These are phyloP conservation scores for Ephemerocybe angulata DNA, from an alignment of 768 basidiomycete species.

Conservation along the genomic window DNA sequence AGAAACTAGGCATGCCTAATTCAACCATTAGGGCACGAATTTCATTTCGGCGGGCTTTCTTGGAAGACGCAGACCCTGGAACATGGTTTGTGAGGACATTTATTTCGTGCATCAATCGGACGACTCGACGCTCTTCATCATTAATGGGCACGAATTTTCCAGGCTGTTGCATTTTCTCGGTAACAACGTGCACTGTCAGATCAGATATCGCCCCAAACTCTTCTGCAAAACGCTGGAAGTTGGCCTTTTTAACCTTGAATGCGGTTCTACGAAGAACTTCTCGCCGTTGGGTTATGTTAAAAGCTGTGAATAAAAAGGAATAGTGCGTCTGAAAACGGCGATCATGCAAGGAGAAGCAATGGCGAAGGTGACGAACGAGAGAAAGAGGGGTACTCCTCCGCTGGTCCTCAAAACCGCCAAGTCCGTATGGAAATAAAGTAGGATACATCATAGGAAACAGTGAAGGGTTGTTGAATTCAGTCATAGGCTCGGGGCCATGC, in stretches of 20 bases:
- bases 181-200: conserved; percentile 19
- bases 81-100: conserved; percentile 16
- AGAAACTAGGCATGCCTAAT: conserved; percentile 38
- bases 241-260: conserved; percentile 22
- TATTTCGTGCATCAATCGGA: conserved; percentile 18
- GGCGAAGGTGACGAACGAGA: conserved; percentile 30
- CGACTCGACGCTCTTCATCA: conserved; percentile 24
- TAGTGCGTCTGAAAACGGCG: conserved; percentile 33
- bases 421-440: conserved; percentile 39
- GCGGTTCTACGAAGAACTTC: conserved; percentile 26
- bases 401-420: conserved; percentile 40
- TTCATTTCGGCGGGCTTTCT: conserved; percentile 32
- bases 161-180: conserved; percentile 16
- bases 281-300: conserved; percentile 38
- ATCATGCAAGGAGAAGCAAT: conserved; percentile 29
- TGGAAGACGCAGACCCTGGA: conserved; percentile 28
- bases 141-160: not conserved
- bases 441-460: conserved; percentile 42
- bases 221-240: conserved; percentile 24
- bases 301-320: conserved; percentile 37
- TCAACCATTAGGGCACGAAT: conserved; percentile 30
- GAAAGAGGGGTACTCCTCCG: conserved; percentile 14
- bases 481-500: not conserved
- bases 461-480: conserved; percentile 20
- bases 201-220: conserved; percentile 20